These are phyloP conservation scores for Citrus trifoliata DNA, from an alignment of 345 rosid species.

Conservation along the genomic window DNA sequence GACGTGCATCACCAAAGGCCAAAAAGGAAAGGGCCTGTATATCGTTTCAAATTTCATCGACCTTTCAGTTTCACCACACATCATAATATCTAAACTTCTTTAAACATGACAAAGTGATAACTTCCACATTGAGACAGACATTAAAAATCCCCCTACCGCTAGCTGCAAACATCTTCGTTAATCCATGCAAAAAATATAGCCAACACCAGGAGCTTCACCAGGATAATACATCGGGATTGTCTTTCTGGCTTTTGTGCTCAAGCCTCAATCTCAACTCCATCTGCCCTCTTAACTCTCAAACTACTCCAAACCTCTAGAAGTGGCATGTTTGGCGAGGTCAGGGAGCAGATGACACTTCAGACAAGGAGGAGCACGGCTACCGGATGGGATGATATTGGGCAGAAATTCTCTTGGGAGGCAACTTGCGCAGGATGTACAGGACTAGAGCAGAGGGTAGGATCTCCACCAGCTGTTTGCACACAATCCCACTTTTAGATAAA, in stretches of 20 bases:
- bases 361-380: constrained; percentile 23
- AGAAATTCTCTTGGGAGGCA: constrained; percentile 92
- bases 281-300: constrained; percentile 1
- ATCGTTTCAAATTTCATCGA: neutral
- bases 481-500: neutral
- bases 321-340: neutral
- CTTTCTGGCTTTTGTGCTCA: constrained; percentile 19
- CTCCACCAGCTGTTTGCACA: constrained; percentile 75
- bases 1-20: neutral
- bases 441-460: constrained; percentile 94
- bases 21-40: neutral
- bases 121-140: neutral
- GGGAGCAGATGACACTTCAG: constrained; percentile 9
- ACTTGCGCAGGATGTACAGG: constrained; percentile 82
- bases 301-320: constrained; percentile 9
- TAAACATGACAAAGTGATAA: neutral
- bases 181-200: constrained; percentile 24
- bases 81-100: neutral
- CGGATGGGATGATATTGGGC: constrained; percentile 93
- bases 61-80: neutral
- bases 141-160: constrained; percentile 6
- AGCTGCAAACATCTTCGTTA: constrained; percentile 18
- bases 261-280: constrained; percentile 11
- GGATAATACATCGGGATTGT: constrained; percentile 16
- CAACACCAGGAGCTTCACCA: constrained; percentile 25